A percentile compares a stretch with the other conserved stretches of the same genome.
These are phyloP conservation scores for Rhynchospora pubera DNA, from an alignment of 176 grass and related monocot genomes.

Conservation along the genomic window DNA sequence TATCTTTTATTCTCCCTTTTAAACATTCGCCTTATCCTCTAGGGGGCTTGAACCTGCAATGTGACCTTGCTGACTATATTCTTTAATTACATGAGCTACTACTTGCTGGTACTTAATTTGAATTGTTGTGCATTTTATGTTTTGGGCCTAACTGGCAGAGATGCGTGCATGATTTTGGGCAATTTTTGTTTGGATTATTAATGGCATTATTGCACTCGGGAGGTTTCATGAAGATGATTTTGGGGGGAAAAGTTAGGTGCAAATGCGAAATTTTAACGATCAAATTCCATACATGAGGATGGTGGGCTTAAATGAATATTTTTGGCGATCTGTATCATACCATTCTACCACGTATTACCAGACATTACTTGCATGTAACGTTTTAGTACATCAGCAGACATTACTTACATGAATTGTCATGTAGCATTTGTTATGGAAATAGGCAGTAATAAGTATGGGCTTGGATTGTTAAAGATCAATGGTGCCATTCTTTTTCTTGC, in stretches of 20 bases:
- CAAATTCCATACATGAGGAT: neutral
- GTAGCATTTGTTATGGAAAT: neutral
- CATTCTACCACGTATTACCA: neutral
- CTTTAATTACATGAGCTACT: neutral
- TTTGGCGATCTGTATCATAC: neutral
- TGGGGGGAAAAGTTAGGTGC: neutral
- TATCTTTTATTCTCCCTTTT: neutral
- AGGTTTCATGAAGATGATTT: neutral
- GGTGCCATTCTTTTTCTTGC: neutral
- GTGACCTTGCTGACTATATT: neutral
- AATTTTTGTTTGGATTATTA: no score
- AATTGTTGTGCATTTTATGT: neutral
- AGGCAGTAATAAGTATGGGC: neutral
- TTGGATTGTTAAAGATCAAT: neutral
- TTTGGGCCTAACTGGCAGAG: neutral
- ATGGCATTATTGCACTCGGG: neutral
- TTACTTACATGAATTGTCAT: neutral
- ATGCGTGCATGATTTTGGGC: neutral
- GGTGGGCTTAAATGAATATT: neutral
- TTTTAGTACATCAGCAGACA: neutral
- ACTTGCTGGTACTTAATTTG: neutral
- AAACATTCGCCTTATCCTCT: neutral
- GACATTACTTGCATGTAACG: neutral
- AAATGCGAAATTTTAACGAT: neutral
- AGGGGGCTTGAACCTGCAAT: neutral